Evolutionary conservation across 2,329 filamentous ascomycete species (phyloP).

Genomic region (Fusarium floridanum): DNA sequence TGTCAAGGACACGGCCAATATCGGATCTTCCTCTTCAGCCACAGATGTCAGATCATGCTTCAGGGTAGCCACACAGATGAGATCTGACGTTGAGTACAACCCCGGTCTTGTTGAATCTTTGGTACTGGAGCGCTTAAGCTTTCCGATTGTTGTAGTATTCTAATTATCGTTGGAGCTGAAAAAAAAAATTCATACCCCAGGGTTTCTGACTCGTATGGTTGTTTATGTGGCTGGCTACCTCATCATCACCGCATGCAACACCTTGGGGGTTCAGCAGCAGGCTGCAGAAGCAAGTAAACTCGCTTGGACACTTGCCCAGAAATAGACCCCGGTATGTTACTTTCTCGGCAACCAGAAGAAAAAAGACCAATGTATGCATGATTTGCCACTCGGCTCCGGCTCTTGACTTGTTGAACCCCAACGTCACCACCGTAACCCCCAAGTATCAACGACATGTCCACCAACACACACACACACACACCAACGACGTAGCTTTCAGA

Average conservation of each 20-base stretch:
- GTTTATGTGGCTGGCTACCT: background rate
- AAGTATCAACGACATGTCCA: background rate
- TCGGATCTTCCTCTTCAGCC: background rate
- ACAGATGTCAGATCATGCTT: background rate
- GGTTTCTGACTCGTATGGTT: background rate
- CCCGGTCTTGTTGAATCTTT: background rate
- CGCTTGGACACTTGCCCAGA: background rate
- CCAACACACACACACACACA: background rate
- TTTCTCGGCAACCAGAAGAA: background rate
- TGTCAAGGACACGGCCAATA: background rate
- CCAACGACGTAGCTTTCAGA: background rate
- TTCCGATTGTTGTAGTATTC: conserved; percentile 10
- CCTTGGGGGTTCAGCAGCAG: background rate
- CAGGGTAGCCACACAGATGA: background rate
- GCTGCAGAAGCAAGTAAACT: background rate
- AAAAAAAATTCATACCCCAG: background rate
- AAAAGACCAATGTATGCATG: background rate
- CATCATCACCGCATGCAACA: background rate
- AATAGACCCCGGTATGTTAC: background rate
- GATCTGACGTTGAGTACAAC: background rate
- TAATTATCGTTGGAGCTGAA: background rate
- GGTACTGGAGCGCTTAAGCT: background rate
- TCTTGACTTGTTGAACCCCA: background rate
- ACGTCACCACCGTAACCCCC: background rate
- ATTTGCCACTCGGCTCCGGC: background rate